Conservation (phyloP, 768 basidiomycete genomes). For the Tricholoma terreum region DNA sequence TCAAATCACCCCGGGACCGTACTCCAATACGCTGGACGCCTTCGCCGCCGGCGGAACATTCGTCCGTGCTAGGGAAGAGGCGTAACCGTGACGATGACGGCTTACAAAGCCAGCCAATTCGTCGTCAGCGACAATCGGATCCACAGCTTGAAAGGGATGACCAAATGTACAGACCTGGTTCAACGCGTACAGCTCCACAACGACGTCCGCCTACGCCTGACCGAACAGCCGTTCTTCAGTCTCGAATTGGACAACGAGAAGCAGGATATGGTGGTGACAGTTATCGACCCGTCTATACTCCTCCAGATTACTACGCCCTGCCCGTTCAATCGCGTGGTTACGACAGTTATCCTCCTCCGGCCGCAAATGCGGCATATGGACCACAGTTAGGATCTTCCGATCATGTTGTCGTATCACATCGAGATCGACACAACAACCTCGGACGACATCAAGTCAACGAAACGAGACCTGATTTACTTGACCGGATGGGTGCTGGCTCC, state of each 20-base stretch:
- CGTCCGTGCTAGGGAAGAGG: slow-evolving; percentile 16
- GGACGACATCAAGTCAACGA: slow-evolving; percentile 4
- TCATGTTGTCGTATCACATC: not conserved
- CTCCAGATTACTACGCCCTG: slow-evolving; percentile 1
- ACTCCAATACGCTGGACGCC: not conserved
- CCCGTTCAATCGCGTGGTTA: not conserved
- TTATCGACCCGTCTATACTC: slow-evolving; percentile 14
- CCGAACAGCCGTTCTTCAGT: slow-evolving; percentile 9
- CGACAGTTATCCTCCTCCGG: not conserved
- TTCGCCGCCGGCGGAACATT: not conserved
- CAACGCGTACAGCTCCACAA: not conserved
- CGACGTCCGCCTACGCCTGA: slow-evolving; percentile 22
- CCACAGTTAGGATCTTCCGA: not conserved
- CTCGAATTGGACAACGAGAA: slow-evolving; percentile 11
- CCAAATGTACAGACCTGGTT: not conserved
- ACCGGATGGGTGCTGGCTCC: slow-evolving; percentile 3
- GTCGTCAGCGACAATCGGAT: slow-evolving; percentile 15
- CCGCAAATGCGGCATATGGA: not conserved
- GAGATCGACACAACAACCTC: not conserved
- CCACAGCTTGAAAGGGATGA: slow-evolving; percentile 2
- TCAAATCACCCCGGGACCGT: not conserved
- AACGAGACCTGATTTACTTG: not conserved
- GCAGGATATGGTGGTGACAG: slow-evolving; percentile 6
- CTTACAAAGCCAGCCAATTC: slow-evolving; percentile 16
- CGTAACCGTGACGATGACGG: slow-evolving; percentile 16